These are phyloP conservation scores for Penicillium brevicompactum DNA, from an alignment of 2,329 filamentous ascomycete genomes.

Conservation along the genomic window DNA sequence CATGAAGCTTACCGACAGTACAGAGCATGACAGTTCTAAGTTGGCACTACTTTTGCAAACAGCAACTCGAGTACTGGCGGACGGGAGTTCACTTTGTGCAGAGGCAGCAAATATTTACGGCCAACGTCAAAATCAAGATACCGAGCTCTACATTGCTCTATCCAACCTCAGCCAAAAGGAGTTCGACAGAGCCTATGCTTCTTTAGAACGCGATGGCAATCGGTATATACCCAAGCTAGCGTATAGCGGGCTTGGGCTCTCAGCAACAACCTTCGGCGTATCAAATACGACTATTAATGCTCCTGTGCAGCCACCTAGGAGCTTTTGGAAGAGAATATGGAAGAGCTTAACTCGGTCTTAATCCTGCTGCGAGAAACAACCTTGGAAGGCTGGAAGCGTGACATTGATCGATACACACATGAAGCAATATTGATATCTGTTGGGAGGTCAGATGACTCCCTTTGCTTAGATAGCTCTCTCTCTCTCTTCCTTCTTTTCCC, in stretches of 20 bases:
- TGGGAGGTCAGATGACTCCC: too few relatives aligned
- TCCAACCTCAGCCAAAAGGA: not conserved
- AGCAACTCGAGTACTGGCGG: not conserved
- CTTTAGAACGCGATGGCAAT: not conserved
- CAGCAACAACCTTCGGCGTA: not conserved
- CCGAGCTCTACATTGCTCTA: not conserved
- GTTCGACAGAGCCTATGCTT: not conserved
- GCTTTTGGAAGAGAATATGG: not conserved
- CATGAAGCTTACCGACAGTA: too few relatives aligned
- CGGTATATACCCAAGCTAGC: not conserved
- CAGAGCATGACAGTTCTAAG: not conserved
- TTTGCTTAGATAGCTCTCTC: too few relatives aligned
- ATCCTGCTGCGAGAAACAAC: too few relatives aligned
- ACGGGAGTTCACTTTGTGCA: not conserved
- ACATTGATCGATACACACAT: too few relatives aligned
- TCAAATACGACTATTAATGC: too few relatives aligned
- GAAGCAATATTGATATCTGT: too few relatives aligned
- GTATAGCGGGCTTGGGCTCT: not conserved
- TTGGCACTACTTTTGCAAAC: not conserved
- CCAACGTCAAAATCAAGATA: not conserved
- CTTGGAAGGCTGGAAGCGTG: too few relatives aligned
- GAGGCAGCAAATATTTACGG: not conserved
- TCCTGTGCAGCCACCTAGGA: too few relatives aligned
- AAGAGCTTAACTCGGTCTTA: too few relatives aligned
- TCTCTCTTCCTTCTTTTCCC: too few relatives aligned